Conservation (phyloP, 2,329 filamentous ascomycete species). For the Aspergillus tamarii region DNA sequence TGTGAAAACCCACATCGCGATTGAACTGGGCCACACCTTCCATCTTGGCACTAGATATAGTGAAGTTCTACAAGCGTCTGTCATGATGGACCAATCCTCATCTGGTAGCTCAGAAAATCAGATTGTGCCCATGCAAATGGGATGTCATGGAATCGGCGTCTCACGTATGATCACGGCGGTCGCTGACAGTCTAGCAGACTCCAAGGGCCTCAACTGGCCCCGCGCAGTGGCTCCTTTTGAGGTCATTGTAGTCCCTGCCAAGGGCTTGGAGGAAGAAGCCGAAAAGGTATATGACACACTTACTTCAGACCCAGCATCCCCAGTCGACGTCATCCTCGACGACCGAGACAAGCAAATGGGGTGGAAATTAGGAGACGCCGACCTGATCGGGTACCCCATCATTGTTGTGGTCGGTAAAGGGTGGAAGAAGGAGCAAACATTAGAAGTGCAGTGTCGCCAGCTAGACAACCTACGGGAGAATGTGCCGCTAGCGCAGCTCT, state of each 20-base stretch:
- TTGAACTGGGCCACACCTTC: constrained; percentile 95
- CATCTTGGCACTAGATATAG: constrained; percentile 90
- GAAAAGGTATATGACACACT: constrained; percentile 68
- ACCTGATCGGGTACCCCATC: constrained; percentile 85
- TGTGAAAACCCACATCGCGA: constrained; percentile 70
- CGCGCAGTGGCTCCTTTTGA: constrained; percentile 83
- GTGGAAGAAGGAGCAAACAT: constrained; percentile 62
- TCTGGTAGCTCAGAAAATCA: constrained; percentile 30
- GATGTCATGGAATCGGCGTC: constrained; percentile 93
- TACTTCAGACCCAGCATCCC: constrained; percentile 24
- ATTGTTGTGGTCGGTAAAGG: constrained; percentile 75
- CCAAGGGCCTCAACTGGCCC: constrained; percentile 84
- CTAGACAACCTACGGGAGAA: constrained; percentile 62
- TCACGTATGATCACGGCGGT: constrained; percentile 87
- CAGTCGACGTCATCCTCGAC: constrained; percentile 71
- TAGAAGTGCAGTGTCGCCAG: constrained; percentile 79
- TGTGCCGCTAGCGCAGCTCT: constrained; percentile 57
- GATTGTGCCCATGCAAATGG: constrained; percentile 77
- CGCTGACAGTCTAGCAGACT: constrained; percentile 73
- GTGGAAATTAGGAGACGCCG: constrained; percentile 90
- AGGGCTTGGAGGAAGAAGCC: constrained; percentile 52
- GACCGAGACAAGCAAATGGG: constrained; percentile 70
- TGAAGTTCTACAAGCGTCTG: constrained; percentile 67
- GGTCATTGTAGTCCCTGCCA: constrained; percentile 65
- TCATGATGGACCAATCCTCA: constrained; percentile 50